Evolutionary conservation across 148 eudicot species (phyloP), one percentile per base, ranked within the genome.

Genomic region (Vaccinium darrowii): DNA sequence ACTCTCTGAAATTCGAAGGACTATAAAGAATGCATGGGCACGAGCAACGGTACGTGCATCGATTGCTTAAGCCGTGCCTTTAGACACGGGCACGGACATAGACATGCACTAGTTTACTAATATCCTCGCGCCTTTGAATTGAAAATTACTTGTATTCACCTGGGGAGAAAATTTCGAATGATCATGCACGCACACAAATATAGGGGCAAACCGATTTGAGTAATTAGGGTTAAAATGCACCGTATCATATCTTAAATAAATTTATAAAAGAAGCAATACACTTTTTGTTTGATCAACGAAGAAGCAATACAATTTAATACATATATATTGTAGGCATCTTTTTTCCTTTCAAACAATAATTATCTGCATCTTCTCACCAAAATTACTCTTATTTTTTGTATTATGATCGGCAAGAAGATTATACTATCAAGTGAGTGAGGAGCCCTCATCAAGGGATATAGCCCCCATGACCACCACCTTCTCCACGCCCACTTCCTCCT

Each of bases 391-490:
- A 76, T 76, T 76, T 76, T n/a, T 9, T 5, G 15, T n/a, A 76
- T 50, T n/a, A 50, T 11, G 27, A 49, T 76, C 4, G 79, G 79
- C 51, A 76, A 43, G 79, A 43, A 3, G 79, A 50, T 36, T 36
- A 15, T 14, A 23, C 7, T 74, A 13, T 56, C 6, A 10, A 62
- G 36, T 43, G 83, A 80, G 65, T n/a, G 63, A 52, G 1, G 36
- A 79, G 67, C 30, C 36, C 10, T 53, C 43, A 36, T 83, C 85
- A 83, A 83, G 85, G 85, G 69, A 56, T 7, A 25, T 74, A 83
- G 30, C 91, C 88, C 47, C 90, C 89, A 47, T 88, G 85, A 16
- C 91, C 89, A 11, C 90, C 91, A 49, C 78, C 80, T 78, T 78
- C 80, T 78, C 80, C 80, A 78, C 80, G 25, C 60, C 80, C 80